These are phyloP conservation scores for Trichosanthes truncata DNA, from an alignment of 306 rosid genomes.

Conservation along the genomic window DNA sequence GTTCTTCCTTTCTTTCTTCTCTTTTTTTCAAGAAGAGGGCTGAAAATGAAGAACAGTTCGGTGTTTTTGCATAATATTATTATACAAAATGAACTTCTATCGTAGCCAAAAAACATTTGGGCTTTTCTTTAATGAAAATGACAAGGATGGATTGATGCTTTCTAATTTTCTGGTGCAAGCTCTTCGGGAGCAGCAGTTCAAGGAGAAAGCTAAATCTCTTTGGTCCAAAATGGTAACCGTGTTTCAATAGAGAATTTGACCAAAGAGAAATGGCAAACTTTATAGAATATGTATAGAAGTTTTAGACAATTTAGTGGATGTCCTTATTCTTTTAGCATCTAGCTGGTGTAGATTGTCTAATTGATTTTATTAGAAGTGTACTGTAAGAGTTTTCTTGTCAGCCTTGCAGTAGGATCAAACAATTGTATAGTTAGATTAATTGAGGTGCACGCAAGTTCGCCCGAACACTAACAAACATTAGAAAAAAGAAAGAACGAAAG, in stretches of 20 bases:
- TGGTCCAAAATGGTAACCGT: not conserved
- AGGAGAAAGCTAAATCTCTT: slow-evolving; percentile 3
- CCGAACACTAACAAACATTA: not conserved
- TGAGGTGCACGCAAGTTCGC: not conserved
- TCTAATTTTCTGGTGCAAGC: not conserved
- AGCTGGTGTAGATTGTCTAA: not conserved
- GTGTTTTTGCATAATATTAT: not conserved
- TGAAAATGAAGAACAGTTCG: not conserved
- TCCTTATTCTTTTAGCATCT: not conserved
- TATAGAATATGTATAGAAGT: not conserved
- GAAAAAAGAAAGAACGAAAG: not conserved
- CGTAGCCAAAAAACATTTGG: not conserved
- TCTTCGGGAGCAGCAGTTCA: not conserved
- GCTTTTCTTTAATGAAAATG: not conserved
- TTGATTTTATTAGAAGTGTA: not conserved
- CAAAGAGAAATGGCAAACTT: not conserved
- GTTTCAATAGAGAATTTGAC: not conserved
- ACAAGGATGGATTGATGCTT: not conserved
- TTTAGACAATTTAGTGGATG: not conserved
- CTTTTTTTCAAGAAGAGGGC: not conserved
- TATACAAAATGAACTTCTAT: not conserved
- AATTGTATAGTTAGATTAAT: not conserved
- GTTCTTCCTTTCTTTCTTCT: not conserved
- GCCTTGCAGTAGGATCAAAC: not conserved
- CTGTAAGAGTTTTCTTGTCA: not conserved